Evolutionary conservation across 768 basidiomycete species (phyloP).

Genomic region (Suillus luteus): DNA sequence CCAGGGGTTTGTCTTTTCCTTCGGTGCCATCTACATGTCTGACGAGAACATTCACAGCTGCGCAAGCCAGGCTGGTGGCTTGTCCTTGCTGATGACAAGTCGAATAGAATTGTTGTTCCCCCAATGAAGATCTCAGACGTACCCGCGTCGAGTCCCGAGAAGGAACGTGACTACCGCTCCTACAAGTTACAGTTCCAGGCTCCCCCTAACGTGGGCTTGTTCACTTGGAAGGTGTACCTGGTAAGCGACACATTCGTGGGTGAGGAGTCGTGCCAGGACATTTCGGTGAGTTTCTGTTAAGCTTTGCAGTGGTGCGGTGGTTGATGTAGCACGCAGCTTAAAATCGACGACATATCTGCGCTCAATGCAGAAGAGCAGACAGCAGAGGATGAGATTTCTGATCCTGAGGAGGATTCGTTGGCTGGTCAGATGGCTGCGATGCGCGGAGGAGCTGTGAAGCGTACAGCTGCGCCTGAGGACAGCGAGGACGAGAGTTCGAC

Average conservation of each 20-base stretch:
- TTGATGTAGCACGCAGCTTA: slow-evolving; percentile 54
- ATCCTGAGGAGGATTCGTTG: slow-evolving; percentile 94
- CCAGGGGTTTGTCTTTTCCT: slow-evolving; percentile 61
- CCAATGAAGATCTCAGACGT: slow-evolving; percentile 82
- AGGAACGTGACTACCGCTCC: slow-evolving; percentile 64
- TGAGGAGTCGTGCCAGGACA: slow-evolving; percentile 69
- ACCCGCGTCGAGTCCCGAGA: slow-evolving; percentile 56
- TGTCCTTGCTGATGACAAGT: slow-evolving; percentile 84
- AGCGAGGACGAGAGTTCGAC: slow-evolving; percentile 54
- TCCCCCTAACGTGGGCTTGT: slow-evolving; percentile 78
- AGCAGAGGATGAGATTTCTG: slow-evolving; percentile 92
- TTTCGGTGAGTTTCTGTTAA: slow-evolving; percentile 56
- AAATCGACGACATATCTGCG: slow-evolving; percentile 73
- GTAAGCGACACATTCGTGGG: slow-evolving; percentile 90
- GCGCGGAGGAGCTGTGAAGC: slow-evolving; percentile 87
- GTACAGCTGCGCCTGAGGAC: slow-evolving; percentile 44
- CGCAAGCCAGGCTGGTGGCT: slow-evolving; percentile 95
- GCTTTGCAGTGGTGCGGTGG: neutral
- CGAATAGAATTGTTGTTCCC: slow-evolving; percentile 82
- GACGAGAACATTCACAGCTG: slow-evolving; percentile 44
- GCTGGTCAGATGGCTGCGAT: slow-evolving; percentile 98
- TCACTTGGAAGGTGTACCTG: slow-evolving; percentile 87
- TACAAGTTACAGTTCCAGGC: slow-evolving; percentile 97
- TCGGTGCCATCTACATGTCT: neutral
- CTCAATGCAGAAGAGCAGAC: slow-evolving; percentile 58